Conservation (phyloP, 2,329 filamentous ascomycete species). For the Botrytis medusae region DNA sequence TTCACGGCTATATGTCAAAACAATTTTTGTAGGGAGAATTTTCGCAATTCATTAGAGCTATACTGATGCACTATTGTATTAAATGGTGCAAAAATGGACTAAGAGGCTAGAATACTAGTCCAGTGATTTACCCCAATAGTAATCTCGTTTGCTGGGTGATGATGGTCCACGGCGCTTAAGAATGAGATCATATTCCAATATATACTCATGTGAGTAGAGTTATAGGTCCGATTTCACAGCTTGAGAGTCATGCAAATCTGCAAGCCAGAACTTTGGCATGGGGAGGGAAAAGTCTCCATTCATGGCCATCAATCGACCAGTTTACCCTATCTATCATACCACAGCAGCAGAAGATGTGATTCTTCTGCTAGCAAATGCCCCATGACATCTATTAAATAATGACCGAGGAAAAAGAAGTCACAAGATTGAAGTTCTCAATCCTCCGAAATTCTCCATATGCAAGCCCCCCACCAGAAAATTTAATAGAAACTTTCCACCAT, state of each 20-base stretch:
- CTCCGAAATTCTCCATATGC: not conserved
- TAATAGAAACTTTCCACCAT: constrained; percentile 99
- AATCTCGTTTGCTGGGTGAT: not conserved
- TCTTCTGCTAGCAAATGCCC: not conserved
- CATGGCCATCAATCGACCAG: constrained; percentile 1
- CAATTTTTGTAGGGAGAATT: not conserved
- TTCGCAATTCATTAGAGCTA: not conserved
- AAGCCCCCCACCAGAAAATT: constrained; percentile 33
- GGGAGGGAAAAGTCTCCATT: constrained; percentile 7
- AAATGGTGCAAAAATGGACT: not conserved
- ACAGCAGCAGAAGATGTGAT: not conserved
- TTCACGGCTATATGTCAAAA: not conserved
- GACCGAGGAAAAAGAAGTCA: not conserved
- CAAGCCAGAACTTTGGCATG: not conserved
- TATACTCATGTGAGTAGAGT: not conserved
- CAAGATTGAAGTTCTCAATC: not conserved
- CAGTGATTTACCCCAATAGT: not conserved
- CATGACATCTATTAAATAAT: not conserved
- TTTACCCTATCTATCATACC: not conserved
- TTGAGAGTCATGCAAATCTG: not conserved
- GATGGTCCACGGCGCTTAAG: not conserved
- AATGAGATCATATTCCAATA: not conserved
- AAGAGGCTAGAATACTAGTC: not conserved
- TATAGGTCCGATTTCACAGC: not conserved
- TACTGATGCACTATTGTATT: not conserved